Base-by-base conservation (phyloP, 139 green algal genomes). In the Chlamydomonas eustigma region DNA sequence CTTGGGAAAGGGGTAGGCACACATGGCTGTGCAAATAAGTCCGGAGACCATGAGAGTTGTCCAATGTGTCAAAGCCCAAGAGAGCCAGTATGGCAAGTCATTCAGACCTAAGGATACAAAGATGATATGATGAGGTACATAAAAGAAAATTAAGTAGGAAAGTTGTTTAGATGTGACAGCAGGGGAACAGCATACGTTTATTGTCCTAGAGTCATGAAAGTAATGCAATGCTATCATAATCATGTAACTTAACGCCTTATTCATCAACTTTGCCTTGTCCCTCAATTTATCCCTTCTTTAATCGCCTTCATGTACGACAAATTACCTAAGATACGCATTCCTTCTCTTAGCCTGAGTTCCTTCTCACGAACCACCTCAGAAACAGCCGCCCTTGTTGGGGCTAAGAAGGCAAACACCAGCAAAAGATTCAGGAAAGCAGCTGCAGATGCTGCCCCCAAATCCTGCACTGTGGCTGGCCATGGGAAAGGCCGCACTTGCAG, bases 291-390 rank as follows among this genome's bases (percentile, higher is more conserved):
- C n/a, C n/a, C n/a, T n/a, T n/a, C n/a, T n/a, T n/a, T n/a, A n/a
- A n/a, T n/a, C n/a, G n/a, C n/a, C n/a, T n/a, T n/a, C n/a, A n/a
- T n/a, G n/a, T n/a, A n/a, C n/a, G n/a, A n/a, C n/a, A 18, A 78
- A 80, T 67, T 34, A 93, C 91, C 90, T 51, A 94, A 37, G 32
- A 93, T 85, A 24, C 81, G 75, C 91, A 95, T 93, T 51, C 87
- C 90, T 81, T 95, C 91, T 33, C 91, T 69, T 79, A 95, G 84
- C 52, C 88, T 71, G 76, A 95, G 83, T 84, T 95, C 91, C 85
- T 91, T 92, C 83, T 95, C 91, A 5, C 87, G 75, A 51, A 94
- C 89, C 4, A 95, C 81, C 24, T 77, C 81, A 0, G 72, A 81
- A 64, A 95, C 87, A 37, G 82, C 75, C 4, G 68, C 80, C 0